phyloP scores from a whole-genome alignment of 192 early-diverging fungal genomes.

The Diversispora epigaea region DNA sequence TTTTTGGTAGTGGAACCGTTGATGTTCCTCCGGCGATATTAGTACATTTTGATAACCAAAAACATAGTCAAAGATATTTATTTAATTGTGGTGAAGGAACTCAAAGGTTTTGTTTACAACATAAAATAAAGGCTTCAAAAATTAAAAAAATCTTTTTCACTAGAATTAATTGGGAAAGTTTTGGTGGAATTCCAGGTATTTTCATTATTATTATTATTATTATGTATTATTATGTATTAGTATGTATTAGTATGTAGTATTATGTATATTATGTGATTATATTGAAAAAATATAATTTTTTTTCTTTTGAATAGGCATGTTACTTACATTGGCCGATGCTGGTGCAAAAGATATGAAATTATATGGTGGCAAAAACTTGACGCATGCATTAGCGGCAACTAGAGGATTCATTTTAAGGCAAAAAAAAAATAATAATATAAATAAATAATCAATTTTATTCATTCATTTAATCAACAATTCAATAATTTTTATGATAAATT shows the following conservation, averaged over 20 bases:
- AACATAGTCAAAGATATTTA: slow-evolving; percentile 66
- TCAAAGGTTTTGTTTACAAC: slow-evolving; percentile 82
- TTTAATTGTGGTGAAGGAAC: slow-evolving; percentile 94
- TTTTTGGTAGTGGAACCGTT: slow-evolving; percentile 48
- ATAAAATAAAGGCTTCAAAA: slow-evolving; percentile 70
- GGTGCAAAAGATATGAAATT: slow-evolving; percentile 63
- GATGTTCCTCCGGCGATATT: slow-evolving; percentile 68
- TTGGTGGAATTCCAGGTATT: slow-evolving; percentile 87
- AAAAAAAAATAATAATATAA: not conserved
- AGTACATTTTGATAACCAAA: slow-evolving; percentile 62
- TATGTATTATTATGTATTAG: not conserved
- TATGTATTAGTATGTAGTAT: too few species aligned
- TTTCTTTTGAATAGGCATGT: slow-evolving; percentile 63
- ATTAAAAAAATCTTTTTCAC: slow-evolving; percentile 79
- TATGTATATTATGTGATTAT: too few species aligned
- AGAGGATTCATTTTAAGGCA: slow-evolving; percentile 76
- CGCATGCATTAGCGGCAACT: slow-evolving; percentile 74
- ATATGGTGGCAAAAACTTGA: slow-evolving; percentile 76
- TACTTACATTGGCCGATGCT: slow-evolving; percentile 83
- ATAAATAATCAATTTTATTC: not conserved
- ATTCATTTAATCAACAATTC: not conserved
- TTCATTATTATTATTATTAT: not conserved
- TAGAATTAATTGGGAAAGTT: slow-evolving; percentile 75
- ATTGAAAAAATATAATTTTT: not conserved
- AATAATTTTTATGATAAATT: not conserved